Evolutionary conservation across 148 eudicot species (phyloP).

Genomic region (Fagopyrum homotropicum): DNA sequence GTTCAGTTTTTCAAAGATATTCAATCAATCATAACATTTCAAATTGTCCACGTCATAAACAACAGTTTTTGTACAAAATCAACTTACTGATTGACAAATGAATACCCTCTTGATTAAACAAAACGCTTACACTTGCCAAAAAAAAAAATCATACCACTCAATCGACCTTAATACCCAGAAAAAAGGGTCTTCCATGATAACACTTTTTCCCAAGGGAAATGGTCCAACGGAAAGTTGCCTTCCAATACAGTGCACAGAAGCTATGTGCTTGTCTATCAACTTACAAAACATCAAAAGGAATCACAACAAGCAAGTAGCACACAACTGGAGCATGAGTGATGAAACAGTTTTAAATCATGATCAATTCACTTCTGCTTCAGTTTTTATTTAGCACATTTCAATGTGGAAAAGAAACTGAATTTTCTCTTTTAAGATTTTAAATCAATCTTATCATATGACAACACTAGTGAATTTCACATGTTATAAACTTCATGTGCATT

Average conservation of each 20-base stretch:
- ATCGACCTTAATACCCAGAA: neutral
- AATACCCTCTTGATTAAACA: neutral
- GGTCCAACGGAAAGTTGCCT: neutral
- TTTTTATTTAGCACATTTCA: neutral
- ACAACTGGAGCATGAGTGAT: neutral
- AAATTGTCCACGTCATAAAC: neutral
- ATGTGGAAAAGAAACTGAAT: neutral
- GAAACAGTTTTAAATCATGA: neutral
- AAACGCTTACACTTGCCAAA: neutral
- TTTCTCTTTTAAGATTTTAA: neutral
- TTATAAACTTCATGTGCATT: neutral
- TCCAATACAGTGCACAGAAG: neutral
- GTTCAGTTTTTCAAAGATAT: neutral
- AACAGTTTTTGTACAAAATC: neutral
- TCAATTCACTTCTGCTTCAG: neutral
- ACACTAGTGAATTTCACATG: neutral
- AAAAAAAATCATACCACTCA: neutral
- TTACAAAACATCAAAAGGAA: neutral
- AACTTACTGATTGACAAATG: neutral
- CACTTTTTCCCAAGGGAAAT: too few species aligned
- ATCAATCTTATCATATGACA: neutral
- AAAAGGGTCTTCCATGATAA: neutral
- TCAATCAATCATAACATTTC: neutral
- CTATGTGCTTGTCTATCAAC: slow-evolving; percentile 2
- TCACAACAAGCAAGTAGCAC: neutral